phyloP scores from a whole-genome alignment of 345 rosid species.

The Streptanthus diversifolius region DNA sequence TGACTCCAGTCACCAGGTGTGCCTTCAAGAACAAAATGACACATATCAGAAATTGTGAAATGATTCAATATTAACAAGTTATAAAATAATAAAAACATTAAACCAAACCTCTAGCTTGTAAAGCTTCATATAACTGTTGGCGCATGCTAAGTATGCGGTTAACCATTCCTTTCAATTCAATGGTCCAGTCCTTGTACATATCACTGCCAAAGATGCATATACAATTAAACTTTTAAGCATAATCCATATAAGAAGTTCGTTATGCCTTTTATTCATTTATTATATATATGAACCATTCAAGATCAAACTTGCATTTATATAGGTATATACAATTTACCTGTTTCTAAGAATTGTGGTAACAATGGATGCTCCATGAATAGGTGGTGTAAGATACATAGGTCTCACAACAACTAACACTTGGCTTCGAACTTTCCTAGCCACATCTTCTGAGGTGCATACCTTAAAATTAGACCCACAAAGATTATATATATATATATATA shows the following conservation, averaged over 20 bases:
- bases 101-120: conserved; percentile 49
- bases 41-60: neutral
- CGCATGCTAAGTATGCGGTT: conserved; percentile 66
- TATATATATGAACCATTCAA: neutral
- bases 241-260: neutral
- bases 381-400: conserved; percentile 69
- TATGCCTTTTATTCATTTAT: too few relatives aligned
- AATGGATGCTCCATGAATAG: conserved; percentile 74
- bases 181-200: conserved; percentile 59
- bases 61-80: neutral
- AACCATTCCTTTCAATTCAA: conserved; percentile 72
- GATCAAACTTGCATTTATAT: neutral
- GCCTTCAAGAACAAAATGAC: conserved; percentile 36
- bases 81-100: neutral
- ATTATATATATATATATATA: neutral
- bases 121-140: conserved; percentile 55
- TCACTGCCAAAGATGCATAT: conserved; percentile 39
- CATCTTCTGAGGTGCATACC: conserved; percentile 70
- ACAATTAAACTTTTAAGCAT: neutral
- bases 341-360: conserved; percentile 60
- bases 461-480: conserved; percentile 28
- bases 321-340: conserved; percentile 31
- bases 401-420: conserved; percentile 68
- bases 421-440: conserved; percentile 61
- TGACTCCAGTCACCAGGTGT: conserved; percentile 88